Evolutionary conservation across 495 filamentous ascomycete species (phyloP).

Genomic region (Neurospora sp.): DNA sequence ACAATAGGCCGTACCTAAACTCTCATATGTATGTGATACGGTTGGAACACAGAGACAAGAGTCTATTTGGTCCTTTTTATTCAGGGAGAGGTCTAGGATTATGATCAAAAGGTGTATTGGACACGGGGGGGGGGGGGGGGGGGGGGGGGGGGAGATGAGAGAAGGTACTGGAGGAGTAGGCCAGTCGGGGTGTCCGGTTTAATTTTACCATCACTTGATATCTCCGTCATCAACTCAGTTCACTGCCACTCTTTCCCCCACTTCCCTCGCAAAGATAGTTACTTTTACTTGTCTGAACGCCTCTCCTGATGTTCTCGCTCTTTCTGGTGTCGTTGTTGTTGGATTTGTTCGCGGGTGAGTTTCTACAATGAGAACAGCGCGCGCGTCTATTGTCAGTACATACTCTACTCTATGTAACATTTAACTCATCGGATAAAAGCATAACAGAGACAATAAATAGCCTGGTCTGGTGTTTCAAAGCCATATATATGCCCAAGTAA

Average conservation of each 20-base stretch:
- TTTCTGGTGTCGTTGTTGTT: neutral
- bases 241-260: neutral
- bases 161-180: neutral
- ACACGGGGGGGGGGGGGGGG: neutral
- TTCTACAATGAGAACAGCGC: neutral
- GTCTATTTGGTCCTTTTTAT: neutral
- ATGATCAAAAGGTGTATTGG: neutral
- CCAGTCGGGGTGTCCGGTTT: neutral
- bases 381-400: neutral
- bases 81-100: neutral
- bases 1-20: neutral
- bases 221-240: neutral
- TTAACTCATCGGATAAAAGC: neutral
- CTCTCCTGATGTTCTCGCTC: neutral
- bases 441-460: neutral
- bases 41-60: neutral
- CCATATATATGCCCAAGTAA: neutral
- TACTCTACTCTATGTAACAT: neutral
- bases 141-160: neutral
- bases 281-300: neutral
- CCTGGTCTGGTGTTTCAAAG: neutral
- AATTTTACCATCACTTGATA: neutral
- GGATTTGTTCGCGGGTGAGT: neutral
- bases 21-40: neutral
- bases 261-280: too few relatives aligned